Evolutionary conservation across 768 basidiomycete species (phyloP), one percentile per base, ranked within the genome.

Genomic region (Naganishia vaughanmartiniae): DNA sequence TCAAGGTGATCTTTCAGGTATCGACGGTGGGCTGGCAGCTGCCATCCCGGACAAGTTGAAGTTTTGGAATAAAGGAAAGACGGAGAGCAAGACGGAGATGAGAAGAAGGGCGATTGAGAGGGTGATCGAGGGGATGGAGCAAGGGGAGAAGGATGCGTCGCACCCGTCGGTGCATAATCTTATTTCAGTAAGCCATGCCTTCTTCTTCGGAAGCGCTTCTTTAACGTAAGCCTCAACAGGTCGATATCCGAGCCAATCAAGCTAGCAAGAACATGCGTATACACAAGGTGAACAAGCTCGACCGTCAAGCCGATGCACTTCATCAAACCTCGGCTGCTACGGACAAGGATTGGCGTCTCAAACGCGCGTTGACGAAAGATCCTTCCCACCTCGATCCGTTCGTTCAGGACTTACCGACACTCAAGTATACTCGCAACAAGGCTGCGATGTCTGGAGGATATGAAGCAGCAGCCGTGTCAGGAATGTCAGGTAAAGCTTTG

Each of bases 151-250:
- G 58, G 67, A 72, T 45, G 66, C 57, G 12, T 60, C 34, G 21
- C 71, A 72, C 45, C 66, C 71, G 15, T 68, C 66, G 1, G 51
- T 55, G 31, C 71, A 72, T 51, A 72, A 72, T 42, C 48, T 72
- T 39, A 34, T 72, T 33, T 33, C 65, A 9, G 66, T 66, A 31
- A 54, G 70, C 48, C 24, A 51, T 51, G 4, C 48, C 7, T 4
- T 51, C n/a, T 24, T 51, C 21, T 21, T 26, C n/a, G 48, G 7
- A 24, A 2, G n/a, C 21, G 46, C 14, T 46, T 46, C n/a, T n/a
- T 26, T 21, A 24, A 26, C 48, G n/a, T 9, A 51, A n/a, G 53
- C 31, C 28, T 17, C 24, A 7, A 31, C 67, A 39, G 42, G 42
- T 34, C 54, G 54, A 56, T 6, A 51, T 51, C 54, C 31, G 54